These are phyloP conservation scores for Xerocomellus amylosporus DNA, from an alignment of 768 basidiomycete species.

Conservation along the genomic window DNA sequence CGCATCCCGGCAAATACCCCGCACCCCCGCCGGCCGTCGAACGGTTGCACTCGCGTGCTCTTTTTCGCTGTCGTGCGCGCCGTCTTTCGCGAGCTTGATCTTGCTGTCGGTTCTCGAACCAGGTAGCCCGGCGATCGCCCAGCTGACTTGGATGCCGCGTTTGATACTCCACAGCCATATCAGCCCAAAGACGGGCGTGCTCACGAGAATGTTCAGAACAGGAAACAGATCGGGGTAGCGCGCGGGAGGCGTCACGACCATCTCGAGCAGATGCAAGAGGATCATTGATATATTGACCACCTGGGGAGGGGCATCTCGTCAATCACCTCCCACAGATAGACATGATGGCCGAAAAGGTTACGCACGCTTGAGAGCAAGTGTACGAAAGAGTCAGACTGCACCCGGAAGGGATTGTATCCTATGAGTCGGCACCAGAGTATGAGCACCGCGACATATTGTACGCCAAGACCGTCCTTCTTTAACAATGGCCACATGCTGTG, in stretches of 20 bases:
- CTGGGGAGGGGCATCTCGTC: constrained; percentile 28
- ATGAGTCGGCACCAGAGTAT: constrained; percentile 81
- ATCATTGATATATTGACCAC: constrained; percentile 53
- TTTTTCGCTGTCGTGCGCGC: constrained; percentile 2
- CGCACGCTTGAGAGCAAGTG: constrained; percentile 53
- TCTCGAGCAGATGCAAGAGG: constrained; percentile 62
- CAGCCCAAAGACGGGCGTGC: constrained; percentile 75
- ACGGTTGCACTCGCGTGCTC: neutral
- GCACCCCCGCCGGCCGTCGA: neutral
- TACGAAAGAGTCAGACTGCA: constrained; percentile 46
- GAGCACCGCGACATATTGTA: constrained; percentile 69
- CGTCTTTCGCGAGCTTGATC: neutral
- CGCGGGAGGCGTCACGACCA: constrained; percentile 57
- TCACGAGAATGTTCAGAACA: constrained; percentile 80
- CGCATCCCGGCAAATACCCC: constrained; percentile 11
- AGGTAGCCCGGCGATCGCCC: constrained; percentile 67
- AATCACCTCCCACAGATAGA: neutral
- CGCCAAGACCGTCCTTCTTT: constrained; percentile 68
- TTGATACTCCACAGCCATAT: constrained; percentile 91
- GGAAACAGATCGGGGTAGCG: constrained; percentile 84
- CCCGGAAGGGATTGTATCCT: constrained; percentile 67
- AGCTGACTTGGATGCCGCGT: constrained; percentile 72
- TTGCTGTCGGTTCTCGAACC: constrained; percentile 14
- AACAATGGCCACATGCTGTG: constrained; percentile 93
- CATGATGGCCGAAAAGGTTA: neutral